Evolutionary conservation across 2,329 filamentous ascomycete genomes (phyloP).

Genomic region (Camptophora hylomeconis): DNA sequence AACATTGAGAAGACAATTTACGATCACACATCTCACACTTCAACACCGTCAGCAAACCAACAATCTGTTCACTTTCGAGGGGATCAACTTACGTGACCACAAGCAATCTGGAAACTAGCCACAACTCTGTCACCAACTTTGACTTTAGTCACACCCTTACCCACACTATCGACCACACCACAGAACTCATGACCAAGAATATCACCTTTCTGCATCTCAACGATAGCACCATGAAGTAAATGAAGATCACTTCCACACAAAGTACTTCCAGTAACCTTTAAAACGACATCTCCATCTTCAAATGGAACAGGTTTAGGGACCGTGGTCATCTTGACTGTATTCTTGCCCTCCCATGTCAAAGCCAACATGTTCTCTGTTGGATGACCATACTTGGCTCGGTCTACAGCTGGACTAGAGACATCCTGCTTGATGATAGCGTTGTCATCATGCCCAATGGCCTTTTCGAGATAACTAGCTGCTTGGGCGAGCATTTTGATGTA

Average conservation of each 20-base stretch:
- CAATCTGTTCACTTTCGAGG: no score
- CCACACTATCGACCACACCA: slow-evolving; percentile 41
- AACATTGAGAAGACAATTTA: slow-evolving; percentile 44
- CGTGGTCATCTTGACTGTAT: slow-evolving; percentile 60
- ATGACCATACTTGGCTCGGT: slow-evolving; percentile 39
- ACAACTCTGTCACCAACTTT: slow-evolving; percentile 59
- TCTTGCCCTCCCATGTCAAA: slow-evolving; percentile 70
- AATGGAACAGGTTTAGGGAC: slow-evolving; percentile 58
- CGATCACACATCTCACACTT: slow-evolving; percentile 67
- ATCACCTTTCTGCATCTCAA: slow-evolving; percentile 50
- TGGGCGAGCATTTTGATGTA: no score
- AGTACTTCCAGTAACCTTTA: slow-evolving; percentile 59
- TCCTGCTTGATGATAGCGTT: slow-evolving; percentile 56
- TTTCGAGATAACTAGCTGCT: slow-evolving; percentile 55
- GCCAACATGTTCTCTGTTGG: slow-evolving; percentile 61
- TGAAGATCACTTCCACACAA: slow-evolving; percentile 51
- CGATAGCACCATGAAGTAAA: slow-evolving; percentile 35
- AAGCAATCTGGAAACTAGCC: slow-evolving; percentile 73
- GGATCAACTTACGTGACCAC: no score
- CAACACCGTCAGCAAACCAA: no score
- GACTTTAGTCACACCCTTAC: slow-evolving; percentile 40
- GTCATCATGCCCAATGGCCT: slow-evolving; percentile 53
- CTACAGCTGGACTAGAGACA: slow-evolving; percentile 49
- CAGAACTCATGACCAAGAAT: slow-evolving; percentile 51
- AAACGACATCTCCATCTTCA: slow-evolving; percentile 63